Evolutionary conservation across 331 rosid genomes (phyloP).

Genomic region (Cydonia oblonga): DNA sequence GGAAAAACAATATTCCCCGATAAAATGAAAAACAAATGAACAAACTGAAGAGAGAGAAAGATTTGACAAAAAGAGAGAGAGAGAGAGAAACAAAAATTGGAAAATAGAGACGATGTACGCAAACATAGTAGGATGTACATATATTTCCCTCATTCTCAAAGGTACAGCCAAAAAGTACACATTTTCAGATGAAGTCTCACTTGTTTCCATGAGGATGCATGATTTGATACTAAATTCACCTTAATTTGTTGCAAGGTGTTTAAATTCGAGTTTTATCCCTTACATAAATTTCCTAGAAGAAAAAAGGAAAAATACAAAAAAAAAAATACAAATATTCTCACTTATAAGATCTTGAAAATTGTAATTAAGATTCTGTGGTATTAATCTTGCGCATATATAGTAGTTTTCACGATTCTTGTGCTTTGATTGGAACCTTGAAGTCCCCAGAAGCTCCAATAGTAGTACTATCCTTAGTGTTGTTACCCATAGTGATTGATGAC

Average conservation of each 20-base stretch:
- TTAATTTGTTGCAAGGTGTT: background rate
- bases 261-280: background rate
- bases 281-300: background rate
- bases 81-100: too few species aligned
- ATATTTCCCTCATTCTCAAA: background rate
- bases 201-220: background rate
- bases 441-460: background rate
- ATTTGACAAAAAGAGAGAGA: too few species aligned
- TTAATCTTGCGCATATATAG: background rate
- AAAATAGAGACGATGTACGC: background rate
- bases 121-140: background rate
- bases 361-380: background rate
- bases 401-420: background rate
- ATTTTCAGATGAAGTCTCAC: background rate
- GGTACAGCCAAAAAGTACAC: background rate
- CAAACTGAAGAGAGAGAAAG: background rate
- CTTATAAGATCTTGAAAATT: background rate
- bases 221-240: background rate
- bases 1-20: background rate
- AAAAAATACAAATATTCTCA: background rate
- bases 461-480: background rate
- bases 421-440: conserved; percentile 6
- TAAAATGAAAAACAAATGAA: too few species aligned
- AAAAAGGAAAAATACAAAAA: background rate
- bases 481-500: conserved; percentile 6